Base-by-base conservation (phyloP, 257 asterid genomes). In the Solanum sitiens region DNA sequence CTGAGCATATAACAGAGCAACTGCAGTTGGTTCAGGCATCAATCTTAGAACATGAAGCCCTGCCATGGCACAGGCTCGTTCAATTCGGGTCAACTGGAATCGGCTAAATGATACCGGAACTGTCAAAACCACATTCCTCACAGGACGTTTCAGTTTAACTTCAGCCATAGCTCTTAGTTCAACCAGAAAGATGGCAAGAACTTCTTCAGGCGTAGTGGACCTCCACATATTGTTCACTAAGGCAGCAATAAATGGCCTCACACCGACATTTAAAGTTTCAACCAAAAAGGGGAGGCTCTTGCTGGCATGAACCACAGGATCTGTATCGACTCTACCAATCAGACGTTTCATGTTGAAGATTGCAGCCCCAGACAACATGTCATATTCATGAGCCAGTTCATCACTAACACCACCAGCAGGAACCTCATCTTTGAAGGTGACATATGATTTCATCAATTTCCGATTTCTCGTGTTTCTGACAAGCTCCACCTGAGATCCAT, bases 1-100 rank as follows among this genome's bases (percentile, higher is more conserved):
- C 87, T 96, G 98, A 7, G 99, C 95, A 56, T 96, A 96, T 25
- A 96, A 50, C 92, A 95, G 88, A 37, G 98, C 98, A 25, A 96
- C 98, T 13, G 98, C 98, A 32, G 98, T 93, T 2, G 99, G 99
- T 83, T 96, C 99, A 0, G 99, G 98, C 97, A 95, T 96, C 88
- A 94, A 56, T 70, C 99, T 91, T 79, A 95, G 93, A 47, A 95
- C 98, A 53, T 92, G 98, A 86, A 96, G 98, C 37, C 98, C 98
- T 15, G 98, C 99, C 98, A 95, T 95, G 53, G 98, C 98, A 87
- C 99, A 96, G 2, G 98, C 98, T 50, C 98, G 91, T 59, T 94
- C 98, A 21, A 96, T 45, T 33, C 99, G 92, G 32, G 96, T 94
- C 65, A 93, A 80, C 74, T 95, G 99, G 89, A 96, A 95, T 33